Evolutionary conservation across 2,329 filamentous ascomycete species (phyloP), one percentile per base, ranked within the genome.

Genomic region (Alternaria arborescens): DNA sequence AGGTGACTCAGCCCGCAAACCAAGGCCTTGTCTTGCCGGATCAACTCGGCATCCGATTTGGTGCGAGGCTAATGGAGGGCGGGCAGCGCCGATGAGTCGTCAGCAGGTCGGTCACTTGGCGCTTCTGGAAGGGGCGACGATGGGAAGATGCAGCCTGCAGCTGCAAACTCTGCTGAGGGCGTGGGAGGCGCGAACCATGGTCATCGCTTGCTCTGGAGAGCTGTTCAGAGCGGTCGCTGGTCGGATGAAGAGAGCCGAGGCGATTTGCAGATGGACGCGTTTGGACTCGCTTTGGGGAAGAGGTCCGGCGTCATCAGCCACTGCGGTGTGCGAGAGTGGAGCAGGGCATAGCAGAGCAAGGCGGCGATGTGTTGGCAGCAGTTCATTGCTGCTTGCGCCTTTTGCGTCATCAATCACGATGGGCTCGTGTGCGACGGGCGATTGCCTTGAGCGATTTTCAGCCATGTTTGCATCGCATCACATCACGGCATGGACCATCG

Each of bases 1-100:
- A 64, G 48, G 67, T 71, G 70, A 72, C 69, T 72, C 69, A 73
- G 71, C 68, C 66, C 56, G 24, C 52, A 28, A 42, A 57, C 48
- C 64, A 66, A 60, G 44, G 62, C 53, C 53, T 24, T 14, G 40
- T 38, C 32, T 28, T 53, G 58, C 52, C 68, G 67, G 68, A 68
- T 62, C 38, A 61, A 60, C 36, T 63, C 64, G 65, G 63, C 62
- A 30, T 54, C 60, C 54, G 58, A 36, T 24, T 42, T 24, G 41
- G 32, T 24, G 26, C 44, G 52, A 20, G 14, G 38, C 44, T 36
- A 16, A 55, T 52, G 59, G 65, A 56, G 64, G 64, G 61, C 42
- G 48, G 60, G 42, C 46, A 46, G 44, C 20, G 36, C 34, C 40
- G 58, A 40, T 67, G 66, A 69, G 58, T 69, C 62, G 62, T 54